Evolutionary conservation across 139 green algal genomes (phyloP).

Genomic region (Auxenochlorella protothecoides): DNA sequence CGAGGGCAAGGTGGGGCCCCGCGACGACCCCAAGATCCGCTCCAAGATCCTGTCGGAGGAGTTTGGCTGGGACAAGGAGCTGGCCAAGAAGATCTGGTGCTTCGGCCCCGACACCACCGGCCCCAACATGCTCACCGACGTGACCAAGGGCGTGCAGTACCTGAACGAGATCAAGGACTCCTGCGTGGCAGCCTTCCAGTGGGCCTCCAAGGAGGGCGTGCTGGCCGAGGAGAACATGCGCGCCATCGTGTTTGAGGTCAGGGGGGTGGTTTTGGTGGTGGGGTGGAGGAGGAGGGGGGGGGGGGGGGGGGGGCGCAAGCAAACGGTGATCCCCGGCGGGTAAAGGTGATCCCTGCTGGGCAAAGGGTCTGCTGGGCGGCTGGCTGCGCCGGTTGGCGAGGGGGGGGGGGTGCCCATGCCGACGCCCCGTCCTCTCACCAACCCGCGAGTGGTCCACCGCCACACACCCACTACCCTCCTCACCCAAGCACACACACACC

Average conservation of each 20-base stretch:
- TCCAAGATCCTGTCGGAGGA: slow-evolving; percentile 84
- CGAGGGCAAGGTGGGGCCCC: slow-evolving; percentile 83
- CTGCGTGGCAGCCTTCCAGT: slow-evolving; percentile 94
- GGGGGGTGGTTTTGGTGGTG: background rate
- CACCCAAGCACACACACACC: background rate
- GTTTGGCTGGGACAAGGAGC: slow-evolving; percentile 99
- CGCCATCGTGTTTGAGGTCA: slow-evolving; percentile 81
- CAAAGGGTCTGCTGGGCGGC: too few relatives aligned
- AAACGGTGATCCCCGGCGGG: too few relatives aligned
- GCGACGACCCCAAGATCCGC: slow-evolving; percentile 86
- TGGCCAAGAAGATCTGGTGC: slow-evolving; percentile 99
- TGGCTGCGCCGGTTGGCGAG: too few relatives aligned
- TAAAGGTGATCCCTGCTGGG: too few relatives aligned
- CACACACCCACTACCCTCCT: background rate
- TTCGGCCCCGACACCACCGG: slow-evolving; percentile 97
- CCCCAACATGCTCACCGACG: slow-evolving; percentile 94
- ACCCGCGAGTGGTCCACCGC: background rate
- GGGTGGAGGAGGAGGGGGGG: background rate
- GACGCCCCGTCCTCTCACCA: background rate
- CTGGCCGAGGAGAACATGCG: slow-evolving; percentile 99
- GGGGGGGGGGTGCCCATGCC: too few relatives aligned
- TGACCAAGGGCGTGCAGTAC: slow-evolving; percentile 99
- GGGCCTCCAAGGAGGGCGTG: slow-evolving; percentile 96
- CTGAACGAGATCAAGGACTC: slow-evolving; percentile 99
- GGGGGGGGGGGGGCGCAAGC: background rate